These are phyloP conservation scores for Pistacia vera DNA, from an alignment of 345 rosid genomes.

Conservation along the genomic window DNA sequence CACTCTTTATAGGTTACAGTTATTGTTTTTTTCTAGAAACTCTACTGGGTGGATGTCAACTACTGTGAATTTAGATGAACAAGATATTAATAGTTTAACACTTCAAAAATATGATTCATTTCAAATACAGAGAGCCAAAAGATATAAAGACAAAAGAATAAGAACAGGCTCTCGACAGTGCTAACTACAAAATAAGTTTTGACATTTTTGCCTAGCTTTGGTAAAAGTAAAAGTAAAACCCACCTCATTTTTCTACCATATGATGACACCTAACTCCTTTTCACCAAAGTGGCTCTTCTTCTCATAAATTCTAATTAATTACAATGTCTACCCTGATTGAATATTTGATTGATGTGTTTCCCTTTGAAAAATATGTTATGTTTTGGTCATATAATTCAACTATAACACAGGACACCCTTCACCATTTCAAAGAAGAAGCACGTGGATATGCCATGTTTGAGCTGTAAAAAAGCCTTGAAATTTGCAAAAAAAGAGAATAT, in stretches of 20 bases:
- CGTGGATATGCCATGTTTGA: constrained; percentile 3
- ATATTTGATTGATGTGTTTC: too few relatives aligned
- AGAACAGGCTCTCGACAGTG: neutral
- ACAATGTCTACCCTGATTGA: neutral
- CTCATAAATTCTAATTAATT: neutral
- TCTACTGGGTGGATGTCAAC: too few relatives aligned
- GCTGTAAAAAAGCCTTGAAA: constrained; percentile 26
- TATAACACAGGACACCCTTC: neutral
- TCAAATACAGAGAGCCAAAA: neutral
- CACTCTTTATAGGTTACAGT: too few relatives aligned
- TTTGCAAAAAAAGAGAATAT: constrained; percentile 7
- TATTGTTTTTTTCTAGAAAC: too few relatives aligned
- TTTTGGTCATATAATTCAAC: neutral
- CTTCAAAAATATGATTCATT: neutral
- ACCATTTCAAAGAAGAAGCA: constrained; percentile 15
- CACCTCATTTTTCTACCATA: neutral
- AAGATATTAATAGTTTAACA: neutral
- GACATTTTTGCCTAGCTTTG: neutral
- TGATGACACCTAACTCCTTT: neutral
- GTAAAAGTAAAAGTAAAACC: neutral
- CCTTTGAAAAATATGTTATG: neutral
- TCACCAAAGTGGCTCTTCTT: neutral
- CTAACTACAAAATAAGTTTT: neutral
- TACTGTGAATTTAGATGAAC: too few relatives aligned
- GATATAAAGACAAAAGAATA: neutral